Percentiles rank a stretch among this genome's conserved stretches.
Conservation (phyloP, 345 rosid genomes). For the Camelina laxa region DNA sequence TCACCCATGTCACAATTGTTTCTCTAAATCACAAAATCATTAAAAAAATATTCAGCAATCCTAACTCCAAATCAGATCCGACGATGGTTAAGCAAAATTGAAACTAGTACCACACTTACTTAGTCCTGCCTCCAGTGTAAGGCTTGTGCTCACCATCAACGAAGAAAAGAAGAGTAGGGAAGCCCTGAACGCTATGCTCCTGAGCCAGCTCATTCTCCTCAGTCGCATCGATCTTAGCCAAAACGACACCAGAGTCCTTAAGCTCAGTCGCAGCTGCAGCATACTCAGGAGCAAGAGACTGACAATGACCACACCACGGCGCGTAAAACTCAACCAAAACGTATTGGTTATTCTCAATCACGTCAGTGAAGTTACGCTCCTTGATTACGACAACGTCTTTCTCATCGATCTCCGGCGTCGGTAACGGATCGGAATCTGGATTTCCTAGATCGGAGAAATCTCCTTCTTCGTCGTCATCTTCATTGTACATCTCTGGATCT, state of each 20-base stretch:
- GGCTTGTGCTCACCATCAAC: slow-evolving; percentile 86
- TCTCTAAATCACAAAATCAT: slow-evolving; percentile 57
- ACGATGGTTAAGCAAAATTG: background rate
- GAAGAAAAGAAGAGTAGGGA: slow-evolving; percentile 81
- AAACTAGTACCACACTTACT: slow-evolving; percentile 52
- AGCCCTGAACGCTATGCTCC: slow-evolving; percentile 85
- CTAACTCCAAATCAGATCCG: slow-evolving; percentile 10
- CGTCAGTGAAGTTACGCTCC: slow-evolving; percentile 75
- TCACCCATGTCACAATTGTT: slow-evolving; percentile 89
- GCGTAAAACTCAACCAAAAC: slow-evolving; percentile 99
- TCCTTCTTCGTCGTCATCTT: slow-evolving; percentile 51
- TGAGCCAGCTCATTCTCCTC: slow-evolving; percentile 90
- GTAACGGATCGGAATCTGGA: slow-evolving; percentile 56
- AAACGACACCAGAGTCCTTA: slow-evolving; percentile 62
- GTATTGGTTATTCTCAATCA: slow-evolving; percentile 64
- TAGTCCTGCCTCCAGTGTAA: slow-evolving; percentile 80
- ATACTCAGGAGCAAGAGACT: slow-evolving; percentile 94
- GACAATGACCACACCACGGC: slow-evolving; percentile 99
- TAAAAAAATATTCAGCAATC: background rate
- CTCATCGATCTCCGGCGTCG: slow-evolving; percentile 75
- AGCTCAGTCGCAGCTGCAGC: slow-evolving; percentile 98
- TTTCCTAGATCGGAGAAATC: slow-evolving; percentile 68
- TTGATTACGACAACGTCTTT: slow-evolving; percentile 87
- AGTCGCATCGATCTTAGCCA: slow-evolving; percentile 96
- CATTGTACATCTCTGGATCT: slow-evolving; percentile 50